Percentiles rank a stretch among this genome's conserved stretches.
phyloP scores from a whole-genome alignment of 495 filamentous ascomycete genomes.

The Xylaria nigripes region DNA sequence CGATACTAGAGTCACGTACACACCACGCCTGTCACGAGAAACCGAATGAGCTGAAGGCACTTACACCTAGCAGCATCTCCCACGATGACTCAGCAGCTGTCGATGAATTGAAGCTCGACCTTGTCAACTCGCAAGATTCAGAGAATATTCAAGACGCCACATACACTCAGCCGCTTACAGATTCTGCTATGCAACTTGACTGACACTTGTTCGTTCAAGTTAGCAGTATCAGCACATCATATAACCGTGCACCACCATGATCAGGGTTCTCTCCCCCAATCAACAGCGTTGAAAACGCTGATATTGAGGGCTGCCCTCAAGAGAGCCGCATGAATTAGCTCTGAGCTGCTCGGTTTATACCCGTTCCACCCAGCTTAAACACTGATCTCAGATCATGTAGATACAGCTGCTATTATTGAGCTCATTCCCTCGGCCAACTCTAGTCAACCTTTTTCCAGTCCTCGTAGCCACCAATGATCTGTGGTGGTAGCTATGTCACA shows the following conservation, averaged over 20 bases:
- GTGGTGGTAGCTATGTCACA: background rate
- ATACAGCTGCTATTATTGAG: background rate
- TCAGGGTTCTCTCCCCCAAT: background rate
- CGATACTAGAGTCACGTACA: slow-evolving; percentile 12
- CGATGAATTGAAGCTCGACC: slow-evolving; percentile 11
- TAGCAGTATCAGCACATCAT: background rate
- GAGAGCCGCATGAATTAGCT: background rate
- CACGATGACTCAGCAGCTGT: slow-evolving; percentile 10
- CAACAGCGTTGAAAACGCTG: background rate
- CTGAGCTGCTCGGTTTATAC: background rate
- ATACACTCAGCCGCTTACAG: slow-evolving; percentile 1
- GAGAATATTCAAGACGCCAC: slow-evolving; percentile 1
- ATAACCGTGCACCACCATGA: background rate
- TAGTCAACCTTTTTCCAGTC: background rate
- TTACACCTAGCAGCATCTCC: slow-evolving; percentile 8
- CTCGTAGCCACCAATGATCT: background rate
- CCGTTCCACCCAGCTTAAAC: background rate
- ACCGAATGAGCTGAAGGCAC: slow-evolving; percentile 1
- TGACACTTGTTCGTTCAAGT: slow-evolving; percentile 4
- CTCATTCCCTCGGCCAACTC: background rate
- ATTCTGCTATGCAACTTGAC: slow-evolving; percentile 24
- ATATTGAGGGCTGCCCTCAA: background rate
- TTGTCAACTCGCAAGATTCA: background rate
- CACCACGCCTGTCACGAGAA: background rate
- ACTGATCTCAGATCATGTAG: background rate